Evolutionary conservation across 1,284 basidiomycete species (phyloP).

Genomic region (Albatrellus sp.): DNA sequence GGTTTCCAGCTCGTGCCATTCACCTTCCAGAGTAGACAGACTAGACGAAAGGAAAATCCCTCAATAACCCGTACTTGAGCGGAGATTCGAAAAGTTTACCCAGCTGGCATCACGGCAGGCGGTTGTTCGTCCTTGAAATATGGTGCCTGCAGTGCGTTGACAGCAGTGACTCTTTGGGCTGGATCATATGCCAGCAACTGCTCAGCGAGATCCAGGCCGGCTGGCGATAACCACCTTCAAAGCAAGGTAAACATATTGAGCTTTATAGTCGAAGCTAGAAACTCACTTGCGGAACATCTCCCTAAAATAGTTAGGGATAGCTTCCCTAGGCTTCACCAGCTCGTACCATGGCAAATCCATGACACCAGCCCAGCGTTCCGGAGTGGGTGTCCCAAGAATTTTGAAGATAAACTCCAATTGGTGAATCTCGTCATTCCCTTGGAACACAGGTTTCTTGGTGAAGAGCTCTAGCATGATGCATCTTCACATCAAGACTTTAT

Average conservation of each 20-base stretch:
- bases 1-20: slow-evolving; percentile 91
- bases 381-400: slow-evolving; percentile 80
- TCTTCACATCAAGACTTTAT: slow-evolving; percentile 26
- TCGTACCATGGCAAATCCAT: slow-evolving; percentile 94
- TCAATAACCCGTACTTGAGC: background rate
- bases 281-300: slow-evolving; percentile 71
- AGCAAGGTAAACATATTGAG: background rate
- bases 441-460: slow-evolving; percentile 89
- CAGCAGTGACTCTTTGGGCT: slow-evolving; percentile 60
- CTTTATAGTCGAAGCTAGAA: background rate
- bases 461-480: slow-evolving; percentile 99
- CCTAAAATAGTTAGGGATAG: slow-evolving; percentile 61
- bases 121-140: slow-evolving; percentile 84
- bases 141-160: slow-evolving; percentile 65
- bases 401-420: slow-evolving; percentile 91
- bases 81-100: slow-evolving; percentile 38
- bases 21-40: slow-evolving; percentile 68
- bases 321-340: slow-evolving; percentile 81
- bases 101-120: slow-evolving; percentile 57
- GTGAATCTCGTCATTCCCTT: slow-evolving; percentile 94
- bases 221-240: slow-evolving; percentile 68
- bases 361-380: slow-evolving; percentile 76
- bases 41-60: slow-evolving; percentile 26
- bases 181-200: slow-evolving; percentile 81
- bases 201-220: slow-evolving; percentile 78